Evolutionary conservation across 306 rosid species (phyloP).

Genomic region (Quercus rubra): DNA sequence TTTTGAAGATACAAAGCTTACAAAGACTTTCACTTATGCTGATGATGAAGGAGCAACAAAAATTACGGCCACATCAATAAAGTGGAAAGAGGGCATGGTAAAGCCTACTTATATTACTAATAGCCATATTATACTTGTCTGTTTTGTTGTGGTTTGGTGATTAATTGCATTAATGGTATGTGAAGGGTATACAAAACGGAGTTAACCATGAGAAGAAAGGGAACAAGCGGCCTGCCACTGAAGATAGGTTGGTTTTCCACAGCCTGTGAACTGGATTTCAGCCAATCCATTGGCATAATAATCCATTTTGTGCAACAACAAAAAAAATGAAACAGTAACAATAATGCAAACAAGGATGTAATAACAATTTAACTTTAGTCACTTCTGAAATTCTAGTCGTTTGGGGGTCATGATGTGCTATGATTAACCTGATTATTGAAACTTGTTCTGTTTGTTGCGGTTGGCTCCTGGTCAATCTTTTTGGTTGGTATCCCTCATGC

Average conservation of each 20-base stretch:
- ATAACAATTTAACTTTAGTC: not conserved
- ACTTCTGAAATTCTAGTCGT: not conserved
- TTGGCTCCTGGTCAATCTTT: not conserved
- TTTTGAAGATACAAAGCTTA: constrained; percentile 78
- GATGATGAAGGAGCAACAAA: constrained; percentile 81
- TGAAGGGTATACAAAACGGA: constrained; percentile 76
- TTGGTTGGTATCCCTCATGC: not conserved
- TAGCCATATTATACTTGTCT: not conserved
- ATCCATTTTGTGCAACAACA: not conserved
- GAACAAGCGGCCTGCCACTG: constrained; percentile 68
- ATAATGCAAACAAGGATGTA: not conserved
- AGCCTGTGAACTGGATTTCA: not conserved
- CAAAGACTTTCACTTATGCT: constrained; percentile 76
- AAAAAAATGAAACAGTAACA: not conserved
- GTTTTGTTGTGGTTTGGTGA: not conserved
- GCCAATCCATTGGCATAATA: not conserved
- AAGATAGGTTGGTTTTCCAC: constrained; percentile 61
- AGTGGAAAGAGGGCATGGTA: constrained; percentile 97
- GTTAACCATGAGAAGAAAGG: constrained; percentile 77
- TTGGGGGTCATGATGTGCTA: not conserved
- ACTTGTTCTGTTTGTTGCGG: not conserved
- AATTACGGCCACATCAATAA: constrained; percentile 75
- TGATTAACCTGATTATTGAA: not conserved
- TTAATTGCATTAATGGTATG: constrained; percentile 11
- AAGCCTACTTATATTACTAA: constrained; percentile 2